These are phyloP conservation scores for Alternaria sp. DNA, from an alignment of 2,329 filamentous ascomycete species.

Conservation along the genomic window DNA sequence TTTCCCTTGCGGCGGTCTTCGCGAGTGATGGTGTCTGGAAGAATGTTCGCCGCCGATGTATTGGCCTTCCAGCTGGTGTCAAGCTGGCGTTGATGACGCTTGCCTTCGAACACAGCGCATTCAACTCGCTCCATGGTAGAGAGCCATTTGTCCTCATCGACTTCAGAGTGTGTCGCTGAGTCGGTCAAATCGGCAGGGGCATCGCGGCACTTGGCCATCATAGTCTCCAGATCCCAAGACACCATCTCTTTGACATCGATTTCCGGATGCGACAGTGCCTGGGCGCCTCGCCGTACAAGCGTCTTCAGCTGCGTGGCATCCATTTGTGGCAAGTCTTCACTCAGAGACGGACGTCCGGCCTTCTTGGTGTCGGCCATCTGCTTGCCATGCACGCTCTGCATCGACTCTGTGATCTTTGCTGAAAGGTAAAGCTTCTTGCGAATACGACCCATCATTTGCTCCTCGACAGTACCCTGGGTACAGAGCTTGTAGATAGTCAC, in stretches of 20 bases:
- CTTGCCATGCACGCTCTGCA: conserved; percentile 59
- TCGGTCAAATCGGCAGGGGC: conserved; percentile 54
- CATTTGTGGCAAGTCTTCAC: conserved; percentile 60
- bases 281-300: conserved; percentile 61
- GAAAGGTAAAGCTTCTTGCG: conserved; percentile 68
- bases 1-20: conserved; percentile 62
- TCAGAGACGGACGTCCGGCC: conserved; percentile 25
- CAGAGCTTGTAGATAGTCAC: conserved; percentile 64
- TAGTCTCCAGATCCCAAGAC: conserved; percentile 63
- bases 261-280: conserved; percentile 59
- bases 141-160: conserved; percentile 64
- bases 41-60: conserved; percentile 43
- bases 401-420: conserved; percentile 65
- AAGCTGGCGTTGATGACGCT: conserved; percentile 55
- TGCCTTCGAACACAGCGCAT: conserved; percentile 64
- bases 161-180: conserved; percentile 44
- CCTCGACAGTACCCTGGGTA: conserved; percentile 63
- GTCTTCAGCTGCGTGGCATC: conserved; percentile 61
- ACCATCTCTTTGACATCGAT: conserved; percentile 64
- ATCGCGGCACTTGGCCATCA: conserved; percentile 62
- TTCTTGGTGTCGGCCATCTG: conserved; percentile 31
- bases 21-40: conserved; percentile 50
- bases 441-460: conserved; percentile 65
- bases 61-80: conserved; percentile 29
- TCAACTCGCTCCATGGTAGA: conserved; percentile 64